Evolutionary conservation across 2,329 filamentous ascomycete genomes (phyloP).

Genomic region (Blumeriella jaapii): DNA sequence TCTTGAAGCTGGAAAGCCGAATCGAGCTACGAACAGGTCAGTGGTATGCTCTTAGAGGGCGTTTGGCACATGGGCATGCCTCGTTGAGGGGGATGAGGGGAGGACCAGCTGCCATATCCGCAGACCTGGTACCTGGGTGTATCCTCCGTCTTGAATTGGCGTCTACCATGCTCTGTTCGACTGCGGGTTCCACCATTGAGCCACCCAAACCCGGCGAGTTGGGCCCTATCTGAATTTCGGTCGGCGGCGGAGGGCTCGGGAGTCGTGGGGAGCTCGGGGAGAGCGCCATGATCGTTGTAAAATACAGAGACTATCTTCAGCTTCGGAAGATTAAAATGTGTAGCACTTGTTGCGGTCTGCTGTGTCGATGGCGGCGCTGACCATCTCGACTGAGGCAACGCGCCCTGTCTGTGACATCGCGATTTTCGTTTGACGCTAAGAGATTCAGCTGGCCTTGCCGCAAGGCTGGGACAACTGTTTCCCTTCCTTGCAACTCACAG

Average conservation of each 20-base stretch:
- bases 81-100: constrained; percentile 77
- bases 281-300: constrained; percentile 38
- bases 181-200: constrained; percentile 42
- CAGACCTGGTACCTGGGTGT: constrained; percentile 82
- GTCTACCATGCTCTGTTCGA: constrained; percentile 53
- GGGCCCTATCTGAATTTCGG: constrained; percentile 83
- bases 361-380: not conserved
- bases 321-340: too few relatives aligned
- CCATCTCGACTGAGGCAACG: not conserved
- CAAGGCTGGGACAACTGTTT: not conserved
- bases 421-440: constrained; percentile 1
- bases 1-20: constrained; percentile 96
- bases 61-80: constrained; percentile 40
- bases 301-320: too few relatives aligned
- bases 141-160: constrained; percentile 73
- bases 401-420: constrained; percentile 4
- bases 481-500: not conserved
- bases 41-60: constrained; percentile 2
- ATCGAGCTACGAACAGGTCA: constrained; percentile 56
- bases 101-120: constrained; percentile 85
- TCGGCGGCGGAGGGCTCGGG: constrained; percentile 86
- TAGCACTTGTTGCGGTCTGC: not conserved
- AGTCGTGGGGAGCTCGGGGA: constrained; percentile 78
- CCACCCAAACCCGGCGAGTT: constrained; percentile 60
- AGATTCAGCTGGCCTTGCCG: too few relatives aligned